Conservation (phyloP, 208 protist genomes). For the Trichomonas gallinae region DNA sequence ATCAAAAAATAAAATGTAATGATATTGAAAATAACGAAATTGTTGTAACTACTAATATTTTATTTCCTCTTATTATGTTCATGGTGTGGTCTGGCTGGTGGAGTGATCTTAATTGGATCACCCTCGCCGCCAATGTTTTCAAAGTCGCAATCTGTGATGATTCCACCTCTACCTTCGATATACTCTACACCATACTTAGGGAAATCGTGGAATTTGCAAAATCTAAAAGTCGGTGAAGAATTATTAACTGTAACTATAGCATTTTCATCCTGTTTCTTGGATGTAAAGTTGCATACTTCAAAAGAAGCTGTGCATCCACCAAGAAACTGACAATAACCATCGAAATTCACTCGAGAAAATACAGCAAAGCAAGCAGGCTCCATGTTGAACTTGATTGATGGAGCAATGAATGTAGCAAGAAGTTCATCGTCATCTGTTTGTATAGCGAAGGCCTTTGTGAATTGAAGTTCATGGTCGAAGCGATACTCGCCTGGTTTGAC, state of each 20-base stretch:
- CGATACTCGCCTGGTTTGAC: background rate
- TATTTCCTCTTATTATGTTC: background rate
- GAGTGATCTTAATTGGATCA: background rate
- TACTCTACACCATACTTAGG: background rate
- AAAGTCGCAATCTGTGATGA: background rate
- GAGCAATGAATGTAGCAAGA: background rate
- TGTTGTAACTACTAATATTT: too few relatives aligned
- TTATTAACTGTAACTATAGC: background rate
- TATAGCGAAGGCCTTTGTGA: background rate
- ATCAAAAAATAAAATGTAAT: too few relatives aligned
- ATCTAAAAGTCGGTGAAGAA: background rate
- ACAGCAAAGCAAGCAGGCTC: background rate
- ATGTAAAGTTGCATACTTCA: background rate
- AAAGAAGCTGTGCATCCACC: background rate
- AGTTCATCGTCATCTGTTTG: background rate
- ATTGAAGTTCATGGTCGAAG: background rate
- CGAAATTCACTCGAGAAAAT: background rate
- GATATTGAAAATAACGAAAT: too few relatives aligned
- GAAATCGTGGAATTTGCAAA: background rate
- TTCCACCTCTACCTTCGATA: background rate
- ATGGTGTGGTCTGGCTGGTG: background rate
- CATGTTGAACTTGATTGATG: background rate
- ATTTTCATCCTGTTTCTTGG: background rate
- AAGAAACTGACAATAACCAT: background rate
- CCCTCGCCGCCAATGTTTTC: background rate